These are phyloP conservation scores for Epichloe sibirici DNA, from an alignment of 2,329 filamentous ascomycete genomes.

Conservation along the genomic window DNA sequence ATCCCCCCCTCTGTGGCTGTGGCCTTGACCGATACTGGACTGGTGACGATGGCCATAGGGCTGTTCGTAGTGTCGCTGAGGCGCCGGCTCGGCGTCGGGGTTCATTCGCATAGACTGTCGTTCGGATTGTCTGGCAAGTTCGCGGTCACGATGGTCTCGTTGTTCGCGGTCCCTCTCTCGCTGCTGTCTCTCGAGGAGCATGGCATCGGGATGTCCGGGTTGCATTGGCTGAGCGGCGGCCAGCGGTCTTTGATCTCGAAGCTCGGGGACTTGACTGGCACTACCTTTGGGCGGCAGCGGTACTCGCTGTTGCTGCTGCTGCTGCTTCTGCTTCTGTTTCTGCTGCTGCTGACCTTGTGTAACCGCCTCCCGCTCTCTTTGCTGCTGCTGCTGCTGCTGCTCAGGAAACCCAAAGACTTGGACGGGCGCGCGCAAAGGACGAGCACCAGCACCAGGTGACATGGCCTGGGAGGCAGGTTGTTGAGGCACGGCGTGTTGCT, in stretches of 20 bases:
- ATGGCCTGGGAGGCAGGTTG: conserved; percentile 30
- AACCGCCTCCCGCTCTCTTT: conserved; percentile 9
- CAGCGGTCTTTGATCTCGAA: conserved; percentile 7
- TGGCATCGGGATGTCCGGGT: conserved; percentile 2
- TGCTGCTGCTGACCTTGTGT: conserved; percentile 14
- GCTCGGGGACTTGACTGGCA: conserved; percentile 4
- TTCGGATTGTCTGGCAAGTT: conserved; percentile 11
- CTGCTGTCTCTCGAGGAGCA: conserved; percentile 10
- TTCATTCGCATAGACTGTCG: conserved; percentile 29
- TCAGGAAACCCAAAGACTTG: conserved; percentile 33
- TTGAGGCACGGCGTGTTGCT: conserved; percentile 26
- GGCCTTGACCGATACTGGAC: conserved; percentile 23
- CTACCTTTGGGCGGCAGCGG: conserved; percentile 2
- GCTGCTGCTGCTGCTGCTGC: conserved; percentile 12
- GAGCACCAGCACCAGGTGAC: conserved; percentile 28
- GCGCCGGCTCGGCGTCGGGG: conserved; percentile 35
- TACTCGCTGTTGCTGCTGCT: conserved; percentile 4
- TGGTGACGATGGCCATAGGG: conserved; percentile 28
- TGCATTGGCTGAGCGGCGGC: conserved; percentile 4
- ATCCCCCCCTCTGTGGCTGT: conserved; percentile 26
- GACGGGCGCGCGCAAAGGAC: conserved; percentile 31
- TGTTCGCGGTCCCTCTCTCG: conserved; percentile 11
- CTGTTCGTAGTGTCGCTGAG: conserved; percentile 31
- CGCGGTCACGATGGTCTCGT: conserved; percentile 7
- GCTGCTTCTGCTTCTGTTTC: conserved; percentile 13